phyloP scores from a whole-genome alignment of 2,329 filamentous ascomycete genomes.

The Capronia coronata region DNA sequence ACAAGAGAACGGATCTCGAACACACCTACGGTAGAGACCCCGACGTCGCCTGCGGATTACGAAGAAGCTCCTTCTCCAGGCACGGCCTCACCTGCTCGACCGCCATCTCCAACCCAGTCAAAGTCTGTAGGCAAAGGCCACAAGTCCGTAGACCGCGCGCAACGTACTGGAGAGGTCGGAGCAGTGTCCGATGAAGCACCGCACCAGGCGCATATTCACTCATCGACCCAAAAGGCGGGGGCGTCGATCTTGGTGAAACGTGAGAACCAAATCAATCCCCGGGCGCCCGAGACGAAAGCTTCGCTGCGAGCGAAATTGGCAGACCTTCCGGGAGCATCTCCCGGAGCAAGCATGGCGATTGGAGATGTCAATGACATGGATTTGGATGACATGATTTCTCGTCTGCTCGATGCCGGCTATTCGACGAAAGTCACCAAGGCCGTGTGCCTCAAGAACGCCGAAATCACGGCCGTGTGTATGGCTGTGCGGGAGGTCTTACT shows the following conservation, averaged over 20 bases:
- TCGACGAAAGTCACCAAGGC: slow-evolving; percentile 96
- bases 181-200: slow-evolving; percentile 88
- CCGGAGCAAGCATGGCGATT: slow-evolving; percentile 66
- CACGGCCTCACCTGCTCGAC: slow-evolving; percentile 52
- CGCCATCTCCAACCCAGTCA: slow-evolving; percentile 82
- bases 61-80: slow-evolving; percentile 42
- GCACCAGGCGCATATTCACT: slow-evolving; percentile 54
- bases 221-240: slow-evolving; percentile 62
- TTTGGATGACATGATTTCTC: slow-evolving; percentile 93
- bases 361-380: slow-evolving; percentile 87
- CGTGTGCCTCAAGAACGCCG: slow-evolving; percentile 93
- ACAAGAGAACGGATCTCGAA: slow-evolving; percentile 26
- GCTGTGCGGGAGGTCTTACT: slow-evolving; percentile 83
- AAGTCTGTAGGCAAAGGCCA: slow-evolving; percentile 65
- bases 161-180: slow-evolving; percentile 84
- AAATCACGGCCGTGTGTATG: slow-evolving; percentile 88
- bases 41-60: slow-evolving; percentile 31
- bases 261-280: slow-evolving; percentile 62
- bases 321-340: slow-evolving; percentile 36
- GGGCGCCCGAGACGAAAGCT: slow-evolving; percentile 43
- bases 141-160: slow-evolving; percentile 71
- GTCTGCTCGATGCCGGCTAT: slow-evolving; percentile 88
- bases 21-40: slow-evolving; percentile 29
- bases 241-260: slow-evolving; percentile 86
- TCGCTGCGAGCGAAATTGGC: slow-evolving; percentile 29